phyloP scores from a whole-genome alignment of 2,329 filamentous ascomycete species.

The Fusarium verrucosum region DNA sequence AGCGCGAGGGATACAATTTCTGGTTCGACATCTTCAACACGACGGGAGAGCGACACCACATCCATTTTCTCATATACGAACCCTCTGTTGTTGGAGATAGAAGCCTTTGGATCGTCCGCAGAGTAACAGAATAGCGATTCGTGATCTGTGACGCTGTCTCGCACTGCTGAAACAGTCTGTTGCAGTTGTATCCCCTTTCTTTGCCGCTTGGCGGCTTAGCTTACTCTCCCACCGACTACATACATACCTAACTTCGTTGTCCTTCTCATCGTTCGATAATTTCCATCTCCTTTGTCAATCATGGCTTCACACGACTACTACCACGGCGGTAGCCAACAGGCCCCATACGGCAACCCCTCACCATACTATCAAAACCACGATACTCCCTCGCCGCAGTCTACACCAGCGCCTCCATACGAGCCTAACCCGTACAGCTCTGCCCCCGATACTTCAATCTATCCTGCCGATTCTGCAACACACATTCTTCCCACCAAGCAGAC shows the following conservation, averaged over 20 bases:
- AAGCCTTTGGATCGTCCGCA: neutral
- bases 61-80: neutral
- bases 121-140: slow-evolving; percentile 5
- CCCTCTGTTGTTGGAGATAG: neutral
- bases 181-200: slow-evolving; percentile 31
- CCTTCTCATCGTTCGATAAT: slow-evolving; percentile 12
- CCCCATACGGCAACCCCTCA: slow-evolving; percentile 51
- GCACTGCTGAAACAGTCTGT: slow-evolving; percentile 26
- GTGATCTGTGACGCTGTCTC: slow-evolving; percentile 11
- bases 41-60: neutral
- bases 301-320: slow-evolving; percentile 77
- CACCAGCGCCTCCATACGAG: slow-evolving; percentile 53
- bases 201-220: slow-evolving; percentile 37
- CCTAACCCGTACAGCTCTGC: slow-evolving; percentile 46
- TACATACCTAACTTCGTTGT: too few species aligned
- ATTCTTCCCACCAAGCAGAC: slow-evolving; percentile 33
- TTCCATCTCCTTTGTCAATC: slow-evolving; percentile 11
- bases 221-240: slow-evolving; percentile 13
- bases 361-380: slow-evolving; percentile 54
- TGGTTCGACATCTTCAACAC: slow-evolving; percentile 9
- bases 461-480: slow-evolving; percentile 28
- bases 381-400: slow-evolving; percentile 54
- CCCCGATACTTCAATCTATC: slow-evolving; percentile 35
- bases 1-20: slow-evolving; percentile 10
- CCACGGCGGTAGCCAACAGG: slow-evolving; percentile 54